A percentile compares a stretch with the other conserved stretches of the same genome.
Conservation (phyloP, 345 rosid genomes). For the Nephelium lappaceum region DNA sequence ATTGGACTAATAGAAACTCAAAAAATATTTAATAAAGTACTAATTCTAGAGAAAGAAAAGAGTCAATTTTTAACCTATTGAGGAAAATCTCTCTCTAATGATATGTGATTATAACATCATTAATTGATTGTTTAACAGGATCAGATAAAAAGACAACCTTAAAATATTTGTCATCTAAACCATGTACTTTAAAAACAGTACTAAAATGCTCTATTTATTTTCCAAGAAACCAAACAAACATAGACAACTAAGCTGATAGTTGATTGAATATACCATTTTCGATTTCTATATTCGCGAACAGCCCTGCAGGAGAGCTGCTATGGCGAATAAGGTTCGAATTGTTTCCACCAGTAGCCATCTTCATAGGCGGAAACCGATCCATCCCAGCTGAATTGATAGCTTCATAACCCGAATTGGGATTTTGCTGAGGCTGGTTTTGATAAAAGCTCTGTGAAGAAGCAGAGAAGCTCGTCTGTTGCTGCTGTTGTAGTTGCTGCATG, state of each 20-base stretch:
- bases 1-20: no score
- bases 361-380: constrained; percentile 39
- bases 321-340: constrained; percentile 68
- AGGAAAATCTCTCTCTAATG: background rate
- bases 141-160: background rate
- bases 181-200: background rate
- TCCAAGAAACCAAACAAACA: background rate
- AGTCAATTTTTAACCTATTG: background rate
- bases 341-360: constrained; percentile 35
- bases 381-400: constrained; percentile 29
- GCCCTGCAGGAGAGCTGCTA: constrained; percentile 93
- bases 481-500: constrained; percentile 28
- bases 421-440: constrained; percentile 39
- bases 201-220: background rate
- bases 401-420: constrained; percentile 36
- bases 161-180: background rate
- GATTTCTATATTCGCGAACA: constrained; percentile 63
- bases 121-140: background rate
- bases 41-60: background rate
- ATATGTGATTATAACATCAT: background rate
- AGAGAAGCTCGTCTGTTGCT: constrained; percentile 33
- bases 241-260: background rate
- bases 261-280: constrained; percentile 56
- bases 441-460: constrained; percentile 37
- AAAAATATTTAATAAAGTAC: background rate